Conservation (phyloP, 495 filamentous ascomycete genomes). For the Aspergillus affinis region DNA sequence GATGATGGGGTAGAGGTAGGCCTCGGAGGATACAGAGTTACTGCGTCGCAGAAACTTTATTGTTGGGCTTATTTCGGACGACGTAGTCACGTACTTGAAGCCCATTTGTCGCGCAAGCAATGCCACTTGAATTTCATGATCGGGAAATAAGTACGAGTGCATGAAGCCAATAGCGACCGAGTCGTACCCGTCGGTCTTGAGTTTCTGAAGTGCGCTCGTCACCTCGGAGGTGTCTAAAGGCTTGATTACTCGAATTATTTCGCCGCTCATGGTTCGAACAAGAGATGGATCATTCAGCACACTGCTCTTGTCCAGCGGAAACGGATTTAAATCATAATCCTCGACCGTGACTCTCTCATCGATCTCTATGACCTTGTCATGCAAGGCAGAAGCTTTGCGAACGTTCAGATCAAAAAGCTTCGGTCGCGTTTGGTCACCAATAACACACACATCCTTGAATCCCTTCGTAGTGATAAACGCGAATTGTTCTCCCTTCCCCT, state of each 20-base stretch:
- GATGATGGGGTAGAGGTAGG: constrained; percentile 84
- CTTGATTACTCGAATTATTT: constrained; percentile 66
- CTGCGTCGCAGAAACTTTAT: not conserved
- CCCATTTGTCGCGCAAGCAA: constrained; percentile 63
- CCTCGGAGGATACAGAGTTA: constrained; percentile 25
- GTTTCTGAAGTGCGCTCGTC: constrained; percentile 51
- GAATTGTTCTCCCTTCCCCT: constrained; percentile 90
- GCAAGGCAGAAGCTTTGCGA: constrained; percentile 74
- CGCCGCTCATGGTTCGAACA: constrained; percentile 37
- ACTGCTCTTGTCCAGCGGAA: constrained; percentile 63
- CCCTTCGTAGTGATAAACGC: constrained; percentile 89
- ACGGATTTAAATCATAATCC: constrained; percentile 45
- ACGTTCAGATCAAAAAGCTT: constrained; percentile 83
- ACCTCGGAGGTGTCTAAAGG: constrained; percentile 53
- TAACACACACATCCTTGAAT: constrained; percentile 86
- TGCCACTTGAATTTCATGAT: constrained; percentile 69
- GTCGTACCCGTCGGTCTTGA: constrained; percentile 60
- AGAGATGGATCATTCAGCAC: constrained; percentile 67
- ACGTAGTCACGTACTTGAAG: constrained; percentile 65
- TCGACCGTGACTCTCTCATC: constrained; percentile 63
- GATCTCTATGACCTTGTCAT: constrained; percentile 73
- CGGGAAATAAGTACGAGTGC: constrained; percentile 79
- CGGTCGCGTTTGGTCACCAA: constrained; percentile 81
- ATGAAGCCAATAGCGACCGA: constrained; percentile 78
- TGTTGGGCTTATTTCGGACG: constrained; percentile 38